Evolutionary conservation across 305 asterid genomes (phyloP).

Genomic region (Solanum hybrid): DNA sequence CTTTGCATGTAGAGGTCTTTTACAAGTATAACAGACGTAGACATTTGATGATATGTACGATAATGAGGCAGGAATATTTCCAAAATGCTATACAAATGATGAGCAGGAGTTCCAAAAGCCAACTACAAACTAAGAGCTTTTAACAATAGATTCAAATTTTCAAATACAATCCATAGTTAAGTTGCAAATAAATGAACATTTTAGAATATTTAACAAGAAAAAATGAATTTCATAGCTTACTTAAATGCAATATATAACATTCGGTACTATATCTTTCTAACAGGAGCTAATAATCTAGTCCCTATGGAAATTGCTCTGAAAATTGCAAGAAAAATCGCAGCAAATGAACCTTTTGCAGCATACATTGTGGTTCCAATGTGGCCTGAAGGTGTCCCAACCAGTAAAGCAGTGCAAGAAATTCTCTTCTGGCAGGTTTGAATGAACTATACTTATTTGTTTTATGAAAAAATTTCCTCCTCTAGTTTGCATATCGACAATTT

Average conservation of each 20-base stretch:
- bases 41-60: neutral
- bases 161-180: neutral
- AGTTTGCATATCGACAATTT: neutral
- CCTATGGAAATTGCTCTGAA: slow-evolving; percentile 20
- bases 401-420: slow-evolving; percentile 17
- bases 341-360: slow-evolving; percentile 17
- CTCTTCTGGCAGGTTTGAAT: slow-evolving; percentile 20
- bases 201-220: neutral
- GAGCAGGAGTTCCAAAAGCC: neutral
- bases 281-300: slow-evolving; percentile 18
- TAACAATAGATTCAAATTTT: neutral
- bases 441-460: neutral
- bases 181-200: neutral
- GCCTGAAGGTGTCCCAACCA: slow-evolving; percentile 22
- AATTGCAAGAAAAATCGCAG: slow-evolving; percentile 13
- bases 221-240: neutral
- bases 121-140: neutral
- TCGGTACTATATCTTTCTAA: neutral
- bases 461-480: neutral
- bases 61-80: neutral
- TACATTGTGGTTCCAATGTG: slow-evolving; percentile 23
- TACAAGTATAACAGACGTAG: neutral
- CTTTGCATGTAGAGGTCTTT: neutral
- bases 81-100: neutral
- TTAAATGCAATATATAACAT: neutral